Conservation (phyloP, 208 protist genomes). For the Porcisia hertigi region DNA sequence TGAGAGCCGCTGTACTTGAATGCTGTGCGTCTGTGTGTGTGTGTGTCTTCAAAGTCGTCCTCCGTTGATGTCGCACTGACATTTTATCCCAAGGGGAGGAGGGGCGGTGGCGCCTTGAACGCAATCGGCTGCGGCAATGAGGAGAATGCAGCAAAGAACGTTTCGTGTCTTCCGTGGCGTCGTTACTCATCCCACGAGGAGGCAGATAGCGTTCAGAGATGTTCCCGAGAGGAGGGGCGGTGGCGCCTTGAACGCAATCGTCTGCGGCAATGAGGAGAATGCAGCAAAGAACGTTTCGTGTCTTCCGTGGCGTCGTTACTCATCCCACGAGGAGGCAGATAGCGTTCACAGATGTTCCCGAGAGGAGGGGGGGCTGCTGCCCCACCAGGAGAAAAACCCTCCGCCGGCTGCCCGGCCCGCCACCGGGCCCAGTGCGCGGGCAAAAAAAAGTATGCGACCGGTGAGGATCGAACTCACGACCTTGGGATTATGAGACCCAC, state of each 20-base stretch:
- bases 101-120: not conserved
- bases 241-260: not conserved
- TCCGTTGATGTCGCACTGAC: not conserved
- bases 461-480: constrained; percentile 90
- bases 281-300: constrained; percentile 41
- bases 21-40: not conserved
- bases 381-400: too few relatives aligned
- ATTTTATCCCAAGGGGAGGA: not conserved
- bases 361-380: not conserved
- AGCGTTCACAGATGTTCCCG: constrained; percentile 45
- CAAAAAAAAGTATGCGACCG: constrained; percentile 42
- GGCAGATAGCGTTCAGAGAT: constrained; percentile 69
- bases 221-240: not conserved
- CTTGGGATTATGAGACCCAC: constrained; percentile 94
- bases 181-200: constrained; percentile 31
- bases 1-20: not conserved
- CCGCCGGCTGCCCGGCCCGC: not conserved
- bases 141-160: constrained; percentile 26
- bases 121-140: not conserved
- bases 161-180: constrained; percentile 49
- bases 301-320: constrained; percentile 33
- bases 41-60: not conserved
- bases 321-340: constrained; percentile 48
- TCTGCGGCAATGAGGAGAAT: not conserved
- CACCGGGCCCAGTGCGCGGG: too few relatives aligned